phyloP scores from a whole-genome alignment of 1,284 basidiomycete species.

The Boletellus deceptivus region DNA sequence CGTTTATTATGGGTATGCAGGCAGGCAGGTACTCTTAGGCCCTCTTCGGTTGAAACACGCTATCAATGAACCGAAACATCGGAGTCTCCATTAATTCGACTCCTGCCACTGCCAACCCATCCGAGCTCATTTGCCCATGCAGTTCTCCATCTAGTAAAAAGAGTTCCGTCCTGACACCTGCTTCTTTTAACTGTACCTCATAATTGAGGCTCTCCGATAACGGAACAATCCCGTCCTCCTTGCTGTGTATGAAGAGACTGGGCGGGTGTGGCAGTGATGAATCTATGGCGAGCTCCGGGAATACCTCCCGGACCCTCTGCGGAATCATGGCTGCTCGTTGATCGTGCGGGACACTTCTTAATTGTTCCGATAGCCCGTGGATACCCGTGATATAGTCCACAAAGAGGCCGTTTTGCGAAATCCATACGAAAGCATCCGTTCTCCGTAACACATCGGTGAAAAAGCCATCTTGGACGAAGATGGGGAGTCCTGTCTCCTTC shows the following conservation, averaged over 20 bases:
- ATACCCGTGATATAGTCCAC: slow-evolving; percentile 5
- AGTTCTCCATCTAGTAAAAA: slow-evolving; percentile 3
- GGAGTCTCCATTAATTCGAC: neutral
- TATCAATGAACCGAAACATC: slow-evolving; percentile 5
- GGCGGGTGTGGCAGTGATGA: slow-evolving; percentile 1
- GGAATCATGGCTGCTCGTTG: slow-evolving; percentile 1
- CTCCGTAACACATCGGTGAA: slow-evolving; percentile 3
- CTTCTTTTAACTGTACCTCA: neutral
- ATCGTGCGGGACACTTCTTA: neutral
- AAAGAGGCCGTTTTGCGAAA: slow-evolving; percentile 8
- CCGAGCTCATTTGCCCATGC: neutral
- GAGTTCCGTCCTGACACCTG: neutral
- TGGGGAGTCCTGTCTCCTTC: slow-evolving; percentile 5
- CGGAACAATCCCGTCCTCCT: slow-evolving; percentile 3
- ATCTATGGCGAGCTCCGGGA: neutral
- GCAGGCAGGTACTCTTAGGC: neutral
- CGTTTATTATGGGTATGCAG: too few species aligned
- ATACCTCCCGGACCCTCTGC: neutral
- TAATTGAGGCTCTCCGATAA: slow-evolving; percentile 3
- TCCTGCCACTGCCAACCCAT: slow-evolving; percentile 5
- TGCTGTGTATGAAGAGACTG: slow-evolving; percentile 6
- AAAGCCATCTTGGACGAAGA: slow-evolving; percentile 5
- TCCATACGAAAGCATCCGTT: slow-evolving; percentile 6
- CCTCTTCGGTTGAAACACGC: neutral
- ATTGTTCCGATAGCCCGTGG: slow-evolving; percentile 1